Base-by-base conservation (phyloP, 192 early-diverging fungal species). In the Linnemannia schmuckeri region DNA sequence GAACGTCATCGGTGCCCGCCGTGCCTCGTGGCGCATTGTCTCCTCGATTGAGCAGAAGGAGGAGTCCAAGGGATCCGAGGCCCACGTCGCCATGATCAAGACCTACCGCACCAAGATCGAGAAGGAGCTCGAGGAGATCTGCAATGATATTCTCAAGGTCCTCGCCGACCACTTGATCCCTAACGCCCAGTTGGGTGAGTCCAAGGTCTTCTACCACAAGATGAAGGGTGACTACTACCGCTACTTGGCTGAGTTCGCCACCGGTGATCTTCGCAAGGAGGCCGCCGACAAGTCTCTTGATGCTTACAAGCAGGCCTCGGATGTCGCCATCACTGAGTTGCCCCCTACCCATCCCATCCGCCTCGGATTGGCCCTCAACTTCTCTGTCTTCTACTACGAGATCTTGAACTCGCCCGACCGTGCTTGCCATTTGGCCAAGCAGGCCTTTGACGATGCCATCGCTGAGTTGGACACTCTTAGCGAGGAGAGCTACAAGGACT, bases 141-240 rank as follows among this genome's bases (percentile, higher is more conserved):
- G 98, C 94, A 90, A 94, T 70, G 98, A 99, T 91, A 98, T 99
- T 79, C 94, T 99, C 40, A 81, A 90, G 42, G 98, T 99, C 57
- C 92, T 99, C 73, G 94, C 93, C 84, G 93, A 98, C 42, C 93
- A 98, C 92, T 91, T 99, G 82, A 97, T 99, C 82, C 96, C 96
- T 80, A 90, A 93, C 81, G 96, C 97, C 77, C 95, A 95, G 88
- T 94, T 96, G 91, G 95, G 97, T 88, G 98, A 99, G 93, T 99
- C 98, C 85, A 98, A 97, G 93, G 97, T 99, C 89, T 99, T 99
- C 93, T 99, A 98, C 94, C 98, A 96, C 95, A 99, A 99, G 95
- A 99, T 99, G 98, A 98, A 98, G 96, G 98, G 98, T 78, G 98
- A 99, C 90, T 99, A 99, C 94, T 95, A 97, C 94, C 96, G 98